Conservation (phyloP, 768 basidiomycete species). For the Boletus rufocinnamomeus region DNA sequence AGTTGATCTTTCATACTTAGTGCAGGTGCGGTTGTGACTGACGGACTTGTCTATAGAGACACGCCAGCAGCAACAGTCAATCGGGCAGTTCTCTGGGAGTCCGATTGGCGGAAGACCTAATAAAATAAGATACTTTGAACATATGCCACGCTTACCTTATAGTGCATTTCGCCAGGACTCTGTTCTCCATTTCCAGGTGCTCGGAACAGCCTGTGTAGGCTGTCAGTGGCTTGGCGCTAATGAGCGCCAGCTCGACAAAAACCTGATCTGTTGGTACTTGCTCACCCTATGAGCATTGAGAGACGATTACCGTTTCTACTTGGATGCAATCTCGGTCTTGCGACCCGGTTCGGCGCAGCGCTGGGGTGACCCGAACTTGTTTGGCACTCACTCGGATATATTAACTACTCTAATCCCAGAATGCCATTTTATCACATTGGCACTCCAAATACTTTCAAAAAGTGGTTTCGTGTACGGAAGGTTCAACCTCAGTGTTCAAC, state of each 20-base stretch:
- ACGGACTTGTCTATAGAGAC: background rate
- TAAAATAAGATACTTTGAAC: background rate
- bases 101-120: background rate
- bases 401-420: background rate
- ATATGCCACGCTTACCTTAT: background rate
- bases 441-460: background rate
- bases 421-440: conserved; percentile 8
- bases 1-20: background rate
- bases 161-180: no score
- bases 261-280: background rate
- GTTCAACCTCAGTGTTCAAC: background rate
- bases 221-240: background rate
- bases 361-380: background rate
- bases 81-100: background rate
- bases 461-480: background rate
- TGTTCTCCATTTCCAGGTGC: background rate
- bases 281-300: background rate
- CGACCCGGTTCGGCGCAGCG: background rate
- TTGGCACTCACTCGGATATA: background rate
- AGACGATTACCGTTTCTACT: background rate
- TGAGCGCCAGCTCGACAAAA: background rate
- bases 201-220: background rate
- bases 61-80: background rate
- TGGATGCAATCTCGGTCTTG: background rate
- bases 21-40: conserved; percentile 1